Base-by-base conservation (phyloP, 2,329 filamentous ascomycete species). In the Fusarium tuaranense region DNA sequence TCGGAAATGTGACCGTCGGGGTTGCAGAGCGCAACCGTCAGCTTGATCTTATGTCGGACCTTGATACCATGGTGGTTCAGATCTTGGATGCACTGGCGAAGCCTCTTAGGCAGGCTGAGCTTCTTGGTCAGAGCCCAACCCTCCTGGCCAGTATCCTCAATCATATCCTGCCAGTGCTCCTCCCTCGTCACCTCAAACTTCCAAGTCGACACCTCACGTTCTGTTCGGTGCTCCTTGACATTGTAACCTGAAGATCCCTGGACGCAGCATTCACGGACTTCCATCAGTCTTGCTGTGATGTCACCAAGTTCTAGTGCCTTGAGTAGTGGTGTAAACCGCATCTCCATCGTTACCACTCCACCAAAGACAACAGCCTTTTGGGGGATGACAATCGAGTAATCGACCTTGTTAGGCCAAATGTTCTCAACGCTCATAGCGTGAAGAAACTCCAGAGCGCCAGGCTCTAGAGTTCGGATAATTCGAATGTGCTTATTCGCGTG, bases 401-500 rank as follows among this genome's bases (percentile, higher is more conserved):
- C 94, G 78, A 98, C 90, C 87, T 99, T 99, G 86, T 98, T 97
- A 7, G 95, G 94, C 97, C 97, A 99, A 73, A 97, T 93, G 80
- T 98, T 98, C 83, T 98, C 95, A 74, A 98, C 95, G 73, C 94
- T 94, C 94, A 98, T 97, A 58, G 95, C 93, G 83, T 98, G 93
- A 41, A 93, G 88, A 72, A 95, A 89, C 80, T 96, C 94, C 68
- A 95, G 87, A 13, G 93, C 93, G 61, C 92, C 92, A 13, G 93
- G 89, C 70, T 94, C 93, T 57, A 95, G 85, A 1, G 94, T 96
- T 67, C 94, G 90, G 68, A 96, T 93, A 67, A 96, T 90, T 65
- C 94, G 90, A 66, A 97, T 83, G 63, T 93, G 92, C 82, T 96
- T 96, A 81, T 92, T 92, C 38, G 94, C 90, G 76, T 94, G 91